Evolutionary conservation across 805 yeast genomes (phyloP).

Genomic region (Candida michaelii): DNA sequence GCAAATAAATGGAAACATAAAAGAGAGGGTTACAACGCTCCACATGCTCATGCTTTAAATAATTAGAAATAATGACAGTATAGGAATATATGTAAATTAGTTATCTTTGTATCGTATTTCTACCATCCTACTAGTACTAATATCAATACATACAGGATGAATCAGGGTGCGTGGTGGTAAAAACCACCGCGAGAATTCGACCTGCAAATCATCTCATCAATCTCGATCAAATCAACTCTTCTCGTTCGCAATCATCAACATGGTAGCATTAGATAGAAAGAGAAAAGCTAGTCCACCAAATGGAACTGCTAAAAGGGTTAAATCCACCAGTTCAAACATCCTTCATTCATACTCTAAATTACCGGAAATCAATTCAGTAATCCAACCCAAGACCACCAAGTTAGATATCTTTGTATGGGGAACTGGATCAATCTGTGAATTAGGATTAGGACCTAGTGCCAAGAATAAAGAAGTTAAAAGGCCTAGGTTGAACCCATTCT

Average conservation of each 20-base stretch:
- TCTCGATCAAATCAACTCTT: no score
- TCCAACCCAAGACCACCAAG: constrained; percentile 40
- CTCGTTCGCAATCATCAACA: constrained; percentile 16
- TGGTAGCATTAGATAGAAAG: constrained; percentile 48
- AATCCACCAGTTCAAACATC: constrained; percentile 40
- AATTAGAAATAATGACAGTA: neutral
- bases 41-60: constrained; percentile 37
- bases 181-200: no score
- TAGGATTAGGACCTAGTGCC: constrained; percentile 95
- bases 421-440: constrained; percentile 94
- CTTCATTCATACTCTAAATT: constrained; percentile 49
- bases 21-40: constrained; percentile 36
- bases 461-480: constrained; percentile 91
- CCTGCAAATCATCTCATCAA: no score
- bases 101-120: no score
- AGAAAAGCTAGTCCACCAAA: constrained; percentile 21
- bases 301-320: constrained; percentile 26
- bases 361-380: constrained; percentile 45
- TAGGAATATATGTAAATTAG: neutral
- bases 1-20: constrained; percentile 43
- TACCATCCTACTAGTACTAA: no score
- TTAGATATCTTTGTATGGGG: constrained; percentile 93
- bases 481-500: constrained; percentile 84
- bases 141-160: no score
- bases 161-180: no score